These are phyloP conservation scores for Tetracladium setigerum DNA, from an alignment of 495 filamentous ascomycete genomes.

Conservation along the genomic window DNA sequence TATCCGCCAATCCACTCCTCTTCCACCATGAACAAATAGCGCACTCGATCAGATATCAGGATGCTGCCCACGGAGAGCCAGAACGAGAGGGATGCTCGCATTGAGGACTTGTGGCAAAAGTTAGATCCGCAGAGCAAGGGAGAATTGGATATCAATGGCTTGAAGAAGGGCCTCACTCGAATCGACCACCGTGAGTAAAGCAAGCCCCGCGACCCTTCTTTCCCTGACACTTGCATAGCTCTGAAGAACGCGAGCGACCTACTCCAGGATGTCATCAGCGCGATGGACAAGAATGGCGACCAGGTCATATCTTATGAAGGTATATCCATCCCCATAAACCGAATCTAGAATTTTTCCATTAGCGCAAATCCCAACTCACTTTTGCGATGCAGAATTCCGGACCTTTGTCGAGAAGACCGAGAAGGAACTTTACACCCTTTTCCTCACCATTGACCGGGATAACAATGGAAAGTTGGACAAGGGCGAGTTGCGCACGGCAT, in stretches of 20 bases:
- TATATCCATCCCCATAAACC: slow-evolving; percentile 28
- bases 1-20: neutral
- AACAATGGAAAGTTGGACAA: slow-evolving; percentile 86
- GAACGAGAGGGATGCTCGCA: slow-evolving; percentile 64
- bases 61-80: slow-evolving; percentile 53
- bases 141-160: slow-evolving; percentile 69
- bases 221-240: slow-evolving; percentile 41
- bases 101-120: slow-evolving; percentile 71
- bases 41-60: slow-evolving; percentile 10
- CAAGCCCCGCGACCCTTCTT: slow-evolving; percentile 1
- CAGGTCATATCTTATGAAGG: slow-evolving; percentile 85
- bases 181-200: slow-evolving; percentile 82
- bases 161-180: slow-evolving; percentile 76
- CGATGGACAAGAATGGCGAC: slow-evolving; percentile 80
- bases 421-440: slow-evolving; percentile 69
- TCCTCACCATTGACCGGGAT: slow-evolving; percentile 80
- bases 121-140: slow-evolving; percentile 72
- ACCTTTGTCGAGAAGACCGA: slow-evolving; percentile 83
- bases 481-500: slow-evolving; percentile 68
- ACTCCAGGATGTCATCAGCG: slow-evolving; percentile 66
- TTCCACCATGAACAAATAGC: slow-evolving; percentile 15
- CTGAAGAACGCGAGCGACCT: slow-evolving; percentile 91
- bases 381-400: slow-evolving; percentile 66
- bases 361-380: slow-evolving; percentile 4
- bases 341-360: no score